phyloP scores from a whole-genome alignment of 2,329 filamentous ascomycete species.

The Aspergillus thermomutatus region DNA sequence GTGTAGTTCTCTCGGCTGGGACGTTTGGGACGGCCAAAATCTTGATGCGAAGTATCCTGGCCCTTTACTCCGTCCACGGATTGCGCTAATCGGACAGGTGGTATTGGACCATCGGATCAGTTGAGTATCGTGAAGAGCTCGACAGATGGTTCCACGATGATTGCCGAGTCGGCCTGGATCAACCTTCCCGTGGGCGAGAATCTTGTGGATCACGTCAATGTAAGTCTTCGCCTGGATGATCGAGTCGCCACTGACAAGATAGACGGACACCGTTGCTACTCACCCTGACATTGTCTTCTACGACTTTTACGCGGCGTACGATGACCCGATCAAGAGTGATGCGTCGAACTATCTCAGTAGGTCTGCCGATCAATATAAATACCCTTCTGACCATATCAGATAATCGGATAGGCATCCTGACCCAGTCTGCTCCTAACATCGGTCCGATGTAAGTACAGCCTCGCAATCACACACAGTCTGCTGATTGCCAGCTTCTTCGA shows the following conservation, averaged over 20 bases:
- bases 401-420: constrained; percentile 9
- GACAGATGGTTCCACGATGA: constrained; percentile 3
- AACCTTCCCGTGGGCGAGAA: constrained; percentile 7
- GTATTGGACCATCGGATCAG: constrained; percentile 8
- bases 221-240: not conserved
- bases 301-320: constrained; percentile 8
- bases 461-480: not conserved
- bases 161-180: constrained; percentile 6
- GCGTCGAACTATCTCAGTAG: constrained; percentile 10
- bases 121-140: constrained; percentile 8
- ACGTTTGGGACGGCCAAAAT: constrained; percentile 6
- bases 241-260: not conserved
- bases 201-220: constrained; percentile 6
- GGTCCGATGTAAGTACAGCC: constrained; percentile 8
- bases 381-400: constrained; percentile 3
- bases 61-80: not conserved
- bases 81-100: constrained; percentile 2
- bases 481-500: constrained; percentile 4
- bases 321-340: constrained; percentile 11
- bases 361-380: not conserved
- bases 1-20: constrained; percentile 6
- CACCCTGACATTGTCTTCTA: constrained; percentile 10
- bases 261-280: constrained; percentile 13
- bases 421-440: constrained; percentile 15
- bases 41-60: constrained; percentile 7